Base-by-base conservation (phyloP, 495 filamentous ascomycete genomes). In the Apiosordaria backusii region DNA sequence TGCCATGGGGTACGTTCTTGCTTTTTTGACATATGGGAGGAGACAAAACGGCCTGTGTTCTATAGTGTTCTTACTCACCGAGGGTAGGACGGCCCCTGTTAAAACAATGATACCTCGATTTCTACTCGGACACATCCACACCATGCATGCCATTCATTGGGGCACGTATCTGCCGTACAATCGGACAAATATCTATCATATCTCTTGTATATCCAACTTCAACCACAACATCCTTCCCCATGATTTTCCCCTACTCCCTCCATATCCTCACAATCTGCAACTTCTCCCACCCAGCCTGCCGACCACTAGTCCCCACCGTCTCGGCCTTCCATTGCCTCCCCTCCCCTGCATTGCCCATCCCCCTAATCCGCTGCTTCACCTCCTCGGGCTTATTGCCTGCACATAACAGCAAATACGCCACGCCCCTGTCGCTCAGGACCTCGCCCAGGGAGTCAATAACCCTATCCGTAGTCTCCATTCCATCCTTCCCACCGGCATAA, bases 201-300 rank as follows among this genome's bases (percentile, higher is more conserved):
- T n/a, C n/a, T n/a, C n/a, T n/a, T n/a, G n/a, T n/a, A n/a, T n/a
- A n/a, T n/a, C n/a, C n/a, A n/a, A n/a, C n/a, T n/a, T n/a, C n/a
- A n/a, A n/a, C n/a, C n/a, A n/a, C n/a, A n/a, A n/a, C 23, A 35
- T 35, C 29, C 29, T 6, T 35, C 10, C 10, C 3, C 29, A n/a
- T 35, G 29, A 4, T 35, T 35, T 35, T 19, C 5, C 24, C 27
- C 23, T 45, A 68, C 58, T 71, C 78, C 72, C 82, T 81, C 88
- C 89, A 93, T 69, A 95, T 90, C 76, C 92, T 86, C 62, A 96
- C 75, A 72, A 95, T 87, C 67, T 89, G 86, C 76, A 96, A 78
- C 76, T 87, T 93, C 80, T 99, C 95, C 94, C 95, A 97, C 0
- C 94, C 94, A 35, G 87, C 95, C 74, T 87, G 81, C 82, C 86